Evolutionary conservation across 2,329 filamentous ascomycete species (phyloP).

Genomic region (Cadophora sp.): DNA sequence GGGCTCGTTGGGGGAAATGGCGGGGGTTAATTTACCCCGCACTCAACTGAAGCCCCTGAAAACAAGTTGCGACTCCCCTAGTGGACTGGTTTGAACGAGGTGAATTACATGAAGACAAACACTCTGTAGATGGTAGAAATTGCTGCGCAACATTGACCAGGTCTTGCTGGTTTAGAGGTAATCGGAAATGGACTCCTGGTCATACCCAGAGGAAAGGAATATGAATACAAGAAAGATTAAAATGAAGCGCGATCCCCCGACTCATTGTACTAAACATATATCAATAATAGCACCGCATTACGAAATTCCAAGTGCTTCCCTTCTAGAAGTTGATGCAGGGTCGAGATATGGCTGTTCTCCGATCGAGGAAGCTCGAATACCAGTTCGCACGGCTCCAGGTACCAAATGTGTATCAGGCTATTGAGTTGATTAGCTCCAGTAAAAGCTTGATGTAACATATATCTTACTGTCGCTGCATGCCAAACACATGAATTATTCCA

Average conservation of each 20-base stretch:
- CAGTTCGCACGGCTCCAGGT: slow-evolving; percentile 52
- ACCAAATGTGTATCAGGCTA: slow-evolving; percentile 58
- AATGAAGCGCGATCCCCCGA: background rate
- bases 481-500: slow-evolving; percentile 63
- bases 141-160: too few relatives aligned
- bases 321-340: slow-evolving; percentile 47
- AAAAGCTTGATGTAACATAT: background rate
- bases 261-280: background rate
- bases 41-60: background rate
- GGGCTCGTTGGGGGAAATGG: too few relatives aligned
- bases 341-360: slow-evolving; percentile 59
- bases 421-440: background rate
- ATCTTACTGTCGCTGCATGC: slow-evolving; percentile 56
- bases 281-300: background rate
- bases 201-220: background rate
- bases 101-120: too few relatives aligned
- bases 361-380: slow-evolving; percentile 55
- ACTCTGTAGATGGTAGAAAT: too few relatives aligned
- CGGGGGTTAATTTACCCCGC: background rate
- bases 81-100: too few relatives aligned
- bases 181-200: too few relatives aligned
- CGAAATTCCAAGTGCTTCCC: slow-evolving; percentile 21
- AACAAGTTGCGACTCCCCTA: background rate
- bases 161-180: too few relatives aligned
- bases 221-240: background rate